Percentiles rank a stretch among this genome's conserved stretches.
These are phyloP conservation scores for Lichtheimia corymbifera DNA, from an alignment of 371 early-diverging fungal species.

Conservation along the genomic window DNA sequence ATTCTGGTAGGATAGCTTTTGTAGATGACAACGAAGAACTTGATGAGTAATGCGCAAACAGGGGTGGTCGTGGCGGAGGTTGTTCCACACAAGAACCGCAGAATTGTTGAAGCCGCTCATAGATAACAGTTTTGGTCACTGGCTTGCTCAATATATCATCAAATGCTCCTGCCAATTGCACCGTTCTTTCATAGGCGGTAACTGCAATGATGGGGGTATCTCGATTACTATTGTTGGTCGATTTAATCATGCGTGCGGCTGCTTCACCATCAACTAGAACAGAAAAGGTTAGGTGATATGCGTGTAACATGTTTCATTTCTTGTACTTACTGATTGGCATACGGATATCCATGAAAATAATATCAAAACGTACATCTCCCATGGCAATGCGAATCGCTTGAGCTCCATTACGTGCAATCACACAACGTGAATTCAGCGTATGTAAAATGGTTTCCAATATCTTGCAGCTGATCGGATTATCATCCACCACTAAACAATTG, in stretches of 20 bases:
- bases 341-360: slow-evolving; percentile 92
- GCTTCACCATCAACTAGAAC: slow-evolving; percentile 84
- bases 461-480: slow-evolving; percentile 87
- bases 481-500: slow-evolving; percentile 81
- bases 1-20: neutral
- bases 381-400: slow-evolving; percentile 89
- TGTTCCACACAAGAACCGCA: slow-evolving; percentile 19
- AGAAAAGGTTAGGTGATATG: slow-evolving; percentile 3
- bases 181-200: slow-evolving; percentile 68
- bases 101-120: slow-evolving; percentile 47
- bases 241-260: slow-evolving; percentile 93
- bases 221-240: slow-evolving; percentile 80
- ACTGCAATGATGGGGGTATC: slow-evolving; percentile 77
- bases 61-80: slow-evolving; percentile 9
- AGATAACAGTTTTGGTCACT: slow-evolving; percentile 65
- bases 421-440: slow-evolving; percentile 74
- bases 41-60: slow-evolving; percentile 15
- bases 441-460: slow-evolving; percentile 84
- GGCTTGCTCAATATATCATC: slow-evolving; percentile 77
- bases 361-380: slow-evolving; percentile 85
- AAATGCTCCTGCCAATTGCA: slow-evolving; percentile 60
- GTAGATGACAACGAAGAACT: slow-evolving; percentile 11
- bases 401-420: slow-evolving; percentile 85
- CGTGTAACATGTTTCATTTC: neutral
- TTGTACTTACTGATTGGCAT: slow-evolving; percentile 86